Evolutionary conservation across 129 eudicot species (phyloP).

Genomic region (Saussurea involucrata): DNA sequence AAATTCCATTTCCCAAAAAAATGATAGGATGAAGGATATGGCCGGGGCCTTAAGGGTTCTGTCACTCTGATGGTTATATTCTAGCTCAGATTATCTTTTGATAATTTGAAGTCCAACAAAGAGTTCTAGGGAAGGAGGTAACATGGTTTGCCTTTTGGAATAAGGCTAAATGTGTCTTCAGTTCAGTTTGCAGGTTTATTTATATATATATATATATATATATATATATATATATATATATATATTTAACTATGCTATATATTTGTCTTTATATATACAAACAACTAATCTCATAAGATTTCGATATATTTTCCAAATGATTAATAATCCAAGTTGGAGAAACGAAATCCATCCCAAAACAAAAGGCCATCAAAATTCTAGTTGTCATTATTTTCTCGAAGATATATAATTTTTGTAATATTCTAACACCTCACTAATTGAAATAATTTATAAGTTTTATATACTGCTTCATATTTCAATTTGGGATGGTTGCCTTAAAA

Average conservation of each 20-base stretch:
- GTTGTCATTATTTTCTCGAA: conserved; percentile 16
- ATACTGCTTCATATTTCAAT: not conserved
- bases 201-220: too few relatives aligned
- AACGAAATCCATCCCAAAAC: conserved; percentile 10
- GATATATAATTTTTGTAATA: not conserved
- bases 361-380: conserved; percentile 11
- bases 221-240: conserved; percentile 12
- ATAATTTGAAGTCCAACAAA: conserved; percentile 14
- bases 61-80: conserved; percentile 27
- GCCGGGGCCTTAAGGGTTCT: conserved; percentile 8
- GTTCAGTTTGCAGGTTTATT: conserved; percentile 23
- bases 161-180: conserved; percentile 26
- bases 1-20: not conserved
- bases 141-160: conserved; percentile 30
- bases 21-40: conserved; percentile 15
- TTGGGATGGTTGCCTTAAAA: too few relatives aligned
- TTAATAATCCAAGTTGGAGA: conserved; percentile 28
- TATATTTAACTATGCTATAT: not conserved
- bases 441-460: too few relatives aligned
- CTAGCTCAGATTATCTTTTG: conserved; percentile 38
- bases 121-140: conserved; percentile 30
- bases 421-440: not conserved
- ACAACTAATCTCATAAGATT: conserved; percentile 24
- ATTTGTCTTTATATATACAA: conserved; percentile 33
- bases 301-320: conserved; percentile 17